Percentiles rank a stretch among this genome's conserved stretches.
Evolutionary conservation across 805 yeast species (phyloP).

Genomic region (Saturnispora zaruensis): DNA sequence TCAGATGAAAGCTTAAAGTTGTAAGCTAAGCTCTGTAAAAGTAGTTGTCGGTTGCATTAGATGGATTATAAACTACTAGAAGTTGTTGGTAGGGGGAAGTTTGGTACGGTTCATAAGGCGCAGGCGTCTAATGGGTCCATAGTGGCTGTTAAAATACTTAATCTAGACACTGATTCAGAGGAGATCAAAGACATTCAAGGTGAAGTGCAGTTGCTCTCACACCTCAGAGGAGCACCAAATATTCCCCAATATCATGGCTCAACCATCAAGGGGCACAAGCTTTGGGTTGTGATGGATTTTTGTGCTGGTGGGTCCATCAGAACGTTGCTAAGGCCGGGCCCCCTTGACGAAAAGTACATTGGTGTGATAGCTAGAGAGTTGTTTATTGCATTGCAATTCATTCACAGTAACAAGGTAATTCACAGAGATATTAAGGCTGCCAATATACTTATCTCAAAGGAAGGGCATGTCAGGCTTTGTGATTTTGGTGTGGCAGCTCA

Average conservation of each 20-base stretch:
- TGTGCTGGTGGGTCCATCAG: conserved; percentile 96
- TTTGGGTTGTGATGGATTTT: conserved; percentile 97
- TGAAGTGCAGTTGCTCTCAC: conserved; percentile 80
- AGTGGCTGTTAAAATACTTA: conserved; percentile 88
- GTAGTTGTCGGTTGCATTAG: not conserved
- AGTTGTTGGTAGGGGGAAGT: conserved; percentile 91
- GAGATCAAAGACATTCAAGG: conserved; percentile 92
- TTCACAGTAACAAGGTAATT: conserved; percentile 84
- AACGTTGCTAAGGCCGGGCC: conserved; percentile 78
- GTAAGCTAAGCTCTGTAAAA: not conserved
- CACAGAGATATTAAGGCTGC: conserved; percentile 98
- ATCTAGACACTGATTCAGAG: conserved; percentile 86
- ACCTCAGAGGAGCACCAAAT: conserved; percentile 78
- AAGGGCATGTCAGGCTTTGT: conserved; percentile 85
- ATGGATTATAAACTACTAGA: conserved; percentile 68
- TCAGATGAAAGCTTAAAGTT: not conserved
- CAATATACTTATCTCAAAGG: conserved; percentile 72
- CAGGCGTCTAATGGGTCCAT: conserved; percentile 61
- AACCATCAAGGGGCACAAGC: conserved; percentile 74
- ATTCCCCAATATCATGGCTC: conserved; percentile 91
- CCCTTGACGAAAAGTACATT: conserved; percentile 73
- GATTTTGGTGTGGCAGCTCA: conserved; percentile 99
- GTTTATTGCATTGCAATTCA: conserved; percentile 64
- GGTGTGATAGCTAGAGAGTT: conserved; percentile 82
- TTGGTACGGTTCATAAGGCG: conserved; percentile 94